A percentile compares a stretch with the other conserved stretches of the same genome.
Conservation (phyloP, 306 rosid species). For the Trifolium pratense region DNA sequence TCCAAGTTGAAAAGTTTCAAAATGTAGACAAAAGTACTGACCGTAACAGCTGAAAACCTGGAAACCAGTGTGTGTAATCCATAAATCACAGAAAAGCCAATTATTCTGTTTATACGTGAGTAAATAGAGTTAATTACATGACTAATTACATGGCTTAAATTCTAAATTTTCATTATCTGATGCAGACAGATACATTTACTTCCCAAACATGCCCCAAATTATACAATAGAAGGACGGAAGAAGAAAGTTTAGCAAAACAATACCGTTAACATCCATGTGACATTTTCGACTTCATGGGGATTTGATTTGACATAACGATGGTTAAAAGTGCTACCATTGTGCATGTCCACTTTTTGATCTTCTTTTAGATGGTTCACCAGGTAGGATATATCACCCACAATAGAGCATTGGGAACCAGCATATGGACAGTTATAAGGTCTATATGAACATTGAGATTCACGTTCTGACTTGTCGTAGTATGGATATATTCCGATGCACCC, state of each 20-base stretch:
- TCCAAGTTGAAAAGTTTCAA: conserved; percentile 92
- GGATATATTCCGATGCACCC: conserved; percentile 90
- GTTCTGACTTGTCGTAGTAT: conserved; percentile 90
- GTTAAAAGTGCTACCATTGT: conserved; percentile 90
- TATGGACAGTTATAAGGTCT: conserved; percentile 93
- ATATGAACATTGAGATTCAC: conserved; percentile 78
- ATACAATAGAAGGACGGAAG: conserved; percentile 11
- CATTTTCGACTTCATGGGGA: conserved; percentile 97
- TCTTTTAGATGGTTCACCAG: conserved; percentile 84
- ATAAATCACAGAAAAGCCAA: conserved; percentile 33
- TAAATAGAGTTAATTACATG: conserved; percentile 11
- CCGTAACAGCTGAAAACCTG: conserved; percentile 95
- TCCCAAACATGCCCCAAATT: conserved; percentile 9
- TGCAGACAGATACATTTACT: not conserved
- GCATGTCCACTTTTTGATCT: conserved; percentile 98
- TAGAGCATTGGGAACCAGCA: conserved; percentile 90
- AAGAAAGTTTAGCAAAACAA: conserved; percentile 30
- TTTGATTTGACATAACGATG: conserved; percentile 95
- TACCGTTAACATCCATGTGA: conserved; percentile 99
- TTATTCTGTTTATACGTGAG: conserved; percentile 9
- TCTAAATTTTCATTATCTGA: conserved; percentile 22
- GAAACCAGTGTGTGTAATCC: conserved; percentile 16
- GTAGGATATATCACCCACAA: conserved; percentile 80
- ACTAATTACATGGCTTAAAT: conserved; percentile 9
- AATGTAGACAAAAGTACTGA: conserved; percentile 85